phyloP scores from a whole-genome alignment of 2,329 filamentous ascomycete species.

The Sporothrix luriei region DNA sequence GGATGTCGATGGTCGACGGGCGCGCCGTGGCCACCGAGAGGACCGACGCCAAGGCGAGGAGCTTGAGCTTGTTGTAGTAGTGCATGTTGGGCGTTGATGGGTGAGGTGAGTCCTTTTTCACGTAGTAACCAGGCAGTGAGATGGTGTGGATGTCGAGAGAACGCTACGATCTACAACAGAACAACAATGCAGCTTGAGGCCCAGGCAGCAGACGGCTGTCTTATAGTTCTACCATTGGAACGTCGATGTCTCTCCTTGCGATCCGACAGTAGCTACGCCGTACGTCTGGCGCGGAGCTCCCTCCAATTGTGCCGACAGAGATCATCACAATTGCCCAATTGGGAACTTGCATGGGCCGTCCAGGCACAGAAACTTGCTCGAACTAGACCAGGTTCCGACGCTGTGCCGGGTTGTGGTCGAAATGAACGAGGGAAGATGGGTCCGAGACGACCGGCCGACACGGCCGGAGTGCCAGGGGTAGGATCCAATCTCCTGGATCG shows the following conservation, averaged over 20 bases:
- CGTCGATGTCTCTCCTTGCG: too few species aligned
- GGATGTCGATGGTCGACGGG: neutral
- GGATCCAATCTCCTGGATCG: too few species aligned
- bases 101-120: neutral
- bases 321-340: conserved; percentile 26
- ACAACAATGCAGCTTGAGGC: too few species aligned
- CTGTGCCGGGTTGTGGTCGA: too few species aligned
- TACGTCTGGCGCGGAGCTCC: neutral
- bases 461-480: too few species aligned
- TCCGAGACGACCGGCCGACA: too few species aligned
- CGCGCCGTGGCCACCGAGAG: neutral
- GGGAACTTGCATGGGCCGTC: neutral
- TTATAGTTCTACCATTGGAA: neutral
- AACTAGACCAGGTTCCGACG: too few species aligned
- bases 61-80: neutral
- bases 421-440: too few species aligned
- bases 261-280: neutral
- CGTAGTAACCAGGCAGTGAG: neutral
- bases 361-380: conserved; percentile 1
- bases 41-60: conserved; percentile 3
- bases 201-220: neutral
- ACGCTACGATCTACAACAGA: too few species aligned
- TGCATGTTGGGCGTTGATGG: conserved; percentile 1
- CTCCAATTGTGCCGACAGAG: neutral
- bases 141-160: too few species aligned